A percentile compares a stretch with the other conserved stretches of the same genome.
Conservation (phyloP, 1,139 yeast species). For the Yamadazyma taylorii region DNA sequence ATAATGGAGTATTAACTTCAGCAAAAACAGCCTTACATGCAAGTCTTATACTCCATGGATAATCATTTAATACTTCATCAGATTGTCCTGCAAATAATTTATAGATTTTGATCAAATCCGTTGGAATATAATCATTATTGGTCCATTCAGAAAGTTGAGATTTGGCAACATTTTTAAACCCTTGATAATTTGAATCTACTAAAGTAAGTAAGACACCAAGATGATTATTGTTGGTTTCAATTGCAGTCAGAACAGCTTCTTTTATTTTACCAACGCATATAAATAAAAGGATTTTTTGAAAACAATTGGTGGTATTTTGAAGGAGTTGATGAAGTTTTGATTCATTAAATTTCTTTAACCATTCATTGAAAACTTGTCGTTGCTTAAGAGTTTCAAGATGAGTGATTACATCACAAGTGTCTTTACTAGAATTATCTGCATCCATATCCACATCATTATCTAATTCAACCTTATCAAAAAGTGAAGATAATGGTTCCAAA, state of each 20-base stretch:
- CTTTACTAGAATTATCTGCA: conserved; percentile 1
- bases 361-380: conserved; percentile 43
- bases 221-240: conserved; percentile 61
- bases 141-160: conserved; percentile 70
- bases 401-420: conserved; percentile 16
- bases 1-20: conserved; percentile 42
- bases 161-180: conserved; percentile 54
- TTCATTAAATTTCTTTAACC: conserved; percentile 32
- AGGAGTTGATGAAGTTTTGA: conserved; percentile 18
- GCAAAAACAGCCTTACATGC: conserved; percentile 66
- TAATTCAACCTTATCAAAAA: conserved; percentile 20
- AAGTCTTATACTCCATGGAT: conserved; percentile 69
- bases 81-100: conserved; percentile 63
- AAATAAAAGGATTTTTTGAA: conserved; percentile 52
- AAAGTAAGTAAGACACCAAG: conserved; percentile 69
- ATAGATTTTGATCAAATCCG: conserved; percentile 55
- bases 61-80: conserved; percentile 38
- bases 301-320: conserved; percentile 22
- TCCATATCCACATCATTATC: conserved; percentile 5
- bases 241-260: conserved; percentile 62
- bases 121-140: conserved; percentile 49
- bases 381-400: conserved; percentile 28
- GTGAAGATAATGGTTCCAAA: conserved; percentile 18
- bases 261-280: conserved; percentile 59
- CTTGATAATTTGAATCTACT: conserved; percentile 65